phyloP scores from a whole-genome alignment of 2,329 filamentous ascomycete species.

The Endoconidiophora polonica region DNA sequence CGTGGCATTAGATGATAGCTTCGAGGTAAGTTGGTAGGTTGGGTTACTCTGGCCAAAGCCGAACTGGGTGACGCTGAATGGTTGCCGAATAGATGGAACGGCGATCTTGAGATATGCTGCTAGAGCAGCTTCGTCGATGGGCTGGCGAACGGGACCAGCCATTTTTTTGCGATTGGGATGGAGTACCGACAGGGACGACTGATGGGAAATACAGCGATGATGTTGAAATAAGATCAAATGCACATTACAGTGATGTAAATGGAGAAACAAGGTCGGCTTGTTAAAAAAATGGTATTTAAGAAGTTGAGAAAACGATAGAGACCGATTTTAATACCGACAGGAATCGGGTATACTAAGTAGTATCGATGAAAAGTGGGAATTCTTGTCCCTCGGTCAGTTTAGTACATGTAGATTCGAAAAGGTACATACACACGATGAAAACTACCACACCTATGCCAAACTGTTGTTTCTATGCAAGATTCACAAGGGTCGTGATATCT shows the following conservation, averaged over 20 bases:
- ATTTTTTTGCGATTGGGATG: constrained; percentile 25
- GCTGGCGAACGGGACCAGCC: constrained; percentile 80
- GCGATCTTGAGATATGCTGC: constrained; percentile 49
- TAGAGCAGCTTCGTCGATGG: constrained; percentile 66
- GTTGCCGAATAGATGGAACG: background rate
- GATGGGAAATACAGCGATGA: background rate
- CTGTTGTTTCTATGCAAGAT: no score
- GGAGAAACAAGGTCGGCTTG: background rate
- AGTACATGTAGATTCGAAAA: background rate
- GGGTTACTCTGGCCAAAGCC: constrained; percentile 96
- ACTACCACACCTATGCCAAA: background rate
- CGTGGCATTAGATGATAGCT: background rate
- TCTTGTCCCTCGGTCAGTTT: background rate
- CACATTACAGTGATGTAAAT: background rate
- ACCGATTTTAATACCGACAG: background rate
- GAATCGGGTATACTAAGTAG: background rate
- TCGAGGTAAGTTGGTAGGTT: constrained; percentile 74
- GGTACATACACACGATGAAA: background rate
- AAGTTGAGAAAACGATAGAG: background rate
- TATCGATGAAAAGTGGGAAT: background rate
- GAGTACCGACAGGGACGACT: background rate
- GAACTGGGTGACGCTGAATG: constrained; percentile 40
- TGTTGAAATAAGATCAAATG: background rate
- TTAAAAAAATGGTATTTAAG: no score
- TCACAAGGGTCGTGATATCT: no score